These are phyloP conservation scores for Candida qinlingensis DNA, from an alignment of 805 yeast species.

Conservation along the genomic window DNA sequence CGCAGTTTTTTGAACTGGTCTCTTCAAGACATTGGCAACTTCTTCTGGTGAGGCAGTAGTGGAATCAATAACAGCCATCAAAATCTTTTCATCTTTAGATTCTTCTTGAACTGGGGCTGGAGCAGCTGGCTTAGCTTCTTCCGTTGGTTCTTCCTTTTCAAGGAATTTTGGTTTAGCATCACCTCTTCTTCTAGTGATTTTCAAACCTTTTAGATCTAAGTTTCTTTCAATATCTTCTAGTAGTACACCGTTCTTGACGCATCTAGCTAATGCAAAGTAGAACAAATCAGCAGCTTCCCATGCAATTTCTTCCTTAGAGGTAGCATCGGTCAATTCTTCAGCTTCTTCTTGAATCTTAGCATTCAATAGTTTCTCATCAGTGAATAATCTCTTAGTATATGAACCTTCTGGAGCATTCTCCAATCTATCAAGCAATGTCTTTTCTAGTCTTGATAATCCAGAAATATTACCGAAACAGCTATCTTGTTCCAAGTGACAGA, in stretches of 20 bases:
- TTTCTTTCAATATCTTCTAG: slow-evolving; percentile 79
- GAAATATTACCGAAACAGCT: slow-evolving; percentile 74
- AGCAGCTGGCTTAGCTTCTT: slow-evolving; percentile 15
- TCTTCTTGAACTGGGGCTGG: slow-evolving; percentile 20
- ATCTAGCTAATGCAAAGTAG: slow-evolving; percentile 68
- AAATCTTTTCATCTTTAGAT: slow-evolving; percentile 22
- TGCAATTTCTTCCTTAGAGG: slow-evolving; percentile 60
- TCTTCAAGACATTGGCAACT: slow-evolving; percentile 60
- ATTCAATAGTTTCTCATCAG: slow-evolving; percentile 64
- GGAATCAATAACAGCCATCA: slow-evolving; percentile 42
- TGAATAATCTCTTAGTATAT: slow-evolving; percentile 85
- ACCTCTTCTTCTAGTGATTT: slow-evolving; percentile 90
- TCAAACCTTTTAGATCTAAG: slow-evolving; percentile 74
- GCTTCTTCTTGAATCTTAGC: slow-evolving; percentile 96
- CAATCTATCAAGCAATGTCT: slow-evolving; percentile 57
- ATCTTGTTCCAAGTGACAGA: slow-evolving; percentile 80
- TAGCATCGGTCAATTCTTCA: slow-evolving; percentile 89
- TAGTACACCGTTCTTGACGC: slow-evolving; percentile 72
- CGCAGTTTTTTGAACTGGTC: slow-evolving; percentile 94
- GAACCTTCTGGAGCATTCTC: slow-evolving; percentile 82
- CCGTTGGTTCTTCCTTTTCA: slow-evolving; percentile 26
- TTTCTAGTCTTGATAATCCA: slow-evolving; percentile 68
- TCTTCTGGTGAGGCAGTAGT: slow-evolving; percentile 37
- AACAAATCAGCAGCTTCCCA: slow-evolving; percentile 98
- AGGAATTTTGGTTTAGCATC: slow-evolving; percentile 87